Evolutionary conservation across 495 filamentous ascomycete species (phyloP), one percentile per base, ranked within the genome.

Genomic region (Aspergillus haitiensis): DNA sequence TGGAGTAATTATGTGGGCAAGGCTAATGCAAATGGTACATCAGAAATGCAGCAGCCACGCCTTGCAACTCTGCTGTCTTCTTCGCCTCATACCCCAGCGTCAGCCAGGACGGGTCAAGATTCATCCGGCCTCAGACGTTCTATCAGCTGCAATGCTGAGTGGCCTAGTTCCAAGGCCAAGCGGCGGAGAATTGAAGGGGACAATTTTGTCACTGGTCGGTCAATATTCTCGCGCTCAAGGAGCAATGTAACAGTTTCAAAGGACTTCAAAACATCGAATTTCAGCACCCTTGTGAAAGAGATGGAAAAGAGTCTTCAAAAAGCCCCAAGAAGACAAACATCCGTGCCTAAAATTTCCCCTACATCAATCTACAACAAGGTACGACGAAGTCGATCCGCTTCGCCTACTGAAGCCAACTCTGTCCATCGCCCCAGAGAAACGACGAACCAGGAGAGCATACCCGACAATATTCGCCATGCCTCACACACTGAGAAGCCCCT

Each of bases 1-100:
- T 96, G 91, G 92, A 90, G 87, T 63, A 86, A 88, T 16, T 95
- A 90, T 67, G 83, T 79, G 57, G 78, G 78, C 8, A 78, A 81
- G 55, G 73, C 75, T 56, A 72, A 72, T 51, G 59, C 73, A 13
- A 75, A 77, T 49, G 68, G 61, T 6, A 66, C 69, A n/a, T 67
- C 71, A 11, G 70, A 70, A 47, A 60, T 76, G 49, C 72, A 71
- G 18, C 73, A 83, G 77, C 66, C 84, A 74, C 59, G 72, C 70
- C 76, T 88, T n/a, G 78, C 83, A 31, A 81, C 87, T 56, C 72
- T 90, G 27, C 82, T 90, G 72, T 87, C 87, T 9, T 91, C 87
- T 9, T 91, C 89, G 0, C 88, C 89, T 31, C 84, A 86, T 51
- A 84, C 82, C 0, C 81, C 82, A 10, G 75, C 65, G 34, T 76